Evolutionary conservation across 2,329 filamentous ascomycete species (phyloP), one percentile per base, ranked within the genome.

Genomic region (Botryotinia narcissicola): DNA sequence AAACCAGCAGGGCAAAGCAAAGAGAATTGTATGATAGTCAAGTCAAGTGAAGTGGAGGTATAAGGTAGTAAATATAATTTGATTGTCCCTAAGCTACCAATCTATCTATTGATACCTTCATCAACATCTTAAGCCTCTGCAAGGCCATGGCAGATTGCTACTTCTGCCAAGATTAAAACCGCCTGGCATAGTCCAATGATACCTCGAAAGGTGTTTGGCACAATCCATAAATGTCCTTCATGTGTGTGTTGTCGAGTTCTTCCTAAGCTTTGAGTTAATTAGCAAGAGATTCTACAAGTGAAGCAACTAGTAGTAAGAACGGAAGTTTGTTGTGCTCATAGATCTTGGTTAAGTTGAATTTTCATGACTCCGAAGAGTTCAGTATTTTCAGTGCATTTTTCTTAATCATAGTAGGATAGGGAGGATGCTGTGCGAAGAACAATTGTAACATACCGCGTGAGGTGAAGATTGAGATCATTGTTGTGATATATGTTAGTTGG

Each of bases 311-410:
- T 40, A 48, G 10, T 48, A 22, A 68, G 44, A 25, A 32, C 4
- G 29, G 32, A 20, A 51, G 29, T 18, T 51, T 59, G 22, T 76
- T 68, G 71, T 70, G 76, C 79, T 82, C 81, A 81, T 80, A 79
- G 81, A 82, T 82, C 81, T 82, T 82, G 81, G 80, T 82, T 78
- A 78, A 75, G 66, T 68, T 68, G 78, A 80, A 78, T 77, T 76
- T 78, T 81, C 79, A 80, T 77, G 66, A 76, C 79, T 80, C 76
- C 73, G 73, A 73, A 76, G 75, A 80, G 78, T 75, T 81, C 80
- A 82, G 75, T 78, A 81, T 81, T 82, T 82, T 81, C 80, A 82
- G 81, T 81, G 81, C 79, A 63, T 81, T 78, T 78, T 76, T 80
- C 77, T 76, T 81, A 81, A 81, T 82, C 80, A 80, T 81, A 73